Percentiles rank a stretch among this genome's conserved stretches.
These are phyloP conservation scores for Linum trigynum DNA, from an alignment of 345 rosid genomes.

Conservation along the genomic window DNA sequence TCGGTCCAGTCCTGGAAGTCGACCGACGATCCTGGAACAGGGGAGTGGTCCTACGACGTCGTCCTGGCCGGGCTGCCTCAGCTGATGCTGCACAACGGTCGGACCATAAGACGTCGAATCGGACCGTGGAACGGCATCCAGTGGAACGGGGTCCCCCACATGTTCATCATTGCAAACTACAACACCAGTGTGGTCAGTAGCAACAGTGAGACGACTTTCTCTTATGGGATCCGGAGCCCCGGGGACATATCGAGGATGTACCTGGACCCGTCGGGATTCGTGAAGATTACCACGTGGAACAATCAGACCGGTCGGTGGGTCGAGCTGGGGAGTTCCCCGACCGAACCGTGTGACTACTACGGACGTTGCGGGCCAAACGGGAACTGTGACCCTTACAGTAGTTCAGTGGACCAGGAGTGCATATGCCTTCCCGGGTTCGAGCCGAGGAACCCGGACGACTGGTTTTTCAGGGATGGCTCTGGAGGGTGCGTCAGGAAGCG, in stretches of 20 bases:
- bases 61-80: background rate
- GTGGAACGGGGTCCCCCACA: too few species aligned
- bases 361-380: background rate
- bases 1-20: slow-evolving; percentile 4
- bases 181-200: too few species aligned
- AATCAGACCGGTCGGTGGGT: background rate
- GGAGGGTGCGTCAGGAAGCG: background rate
- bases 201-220: too few species aligned
- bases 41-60: background rate
- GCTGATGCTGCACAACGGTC: background rate
- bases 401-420: background rate
- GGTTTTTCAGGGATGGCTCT: background rate
- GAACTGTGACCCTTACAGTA: background rate
- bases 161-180: too few species aligned
- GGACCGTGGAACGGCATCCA: too few species aligned
- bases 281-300: background rate
- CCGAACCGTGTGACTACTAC: background rate
- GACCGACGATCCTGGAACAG: background rate
- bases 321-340: background rate
- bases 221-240: too few species aligned
- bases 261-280: background rate
- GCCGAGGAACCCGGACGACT: background rate
- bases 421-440: background rate
- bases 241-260: too few species aligned
- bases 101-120: too few species aligned